Evolutionary conservation across 192 early-diverging fungal species (phyloP).

Genomic region (Linnemannia elongata): DNA sequence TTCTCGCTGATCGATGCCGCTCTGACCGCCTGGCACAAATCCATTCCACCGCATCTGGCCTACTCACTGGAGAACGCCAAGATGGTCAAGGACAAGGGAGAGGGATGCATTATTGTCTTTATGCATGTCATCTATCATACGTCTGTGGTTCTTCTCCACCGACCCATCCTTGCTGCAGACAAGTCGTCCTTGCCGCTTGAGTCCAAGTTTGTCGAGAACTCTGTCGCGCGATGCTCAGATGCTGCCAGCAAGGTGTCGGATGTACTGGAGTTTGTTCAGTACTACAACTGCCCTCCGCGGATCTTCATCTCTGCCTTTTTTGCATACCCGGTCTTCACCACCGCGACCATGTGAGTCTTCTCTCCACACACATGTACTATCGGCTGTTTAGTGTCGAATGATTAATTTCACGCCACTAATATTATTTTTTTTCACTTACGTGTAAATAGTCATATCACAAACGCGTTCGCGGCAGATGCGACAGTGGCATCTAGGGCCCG

Average conservation of each 20-base stretch:
- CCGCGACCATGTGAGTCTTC: constrained; percentile 59
- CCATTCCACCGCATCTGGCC: constrained; percentile 42
- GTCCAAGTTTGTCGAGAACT: constrained; percentile 55
- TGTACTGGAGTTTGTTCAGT: constrained; percentile 53
- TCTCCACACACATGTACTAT: not conserved
- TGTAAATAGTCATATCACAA: constrained; percentile 57
- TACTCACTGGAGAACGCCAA: constrained; percentile 59
- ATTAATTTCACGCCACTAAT: not conserved
- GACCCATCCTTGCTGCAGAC: constrained; percentile 56
- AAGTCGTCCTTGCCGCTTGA: constrained; percentile 31
- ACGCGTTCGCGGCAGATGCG: constrained; percentile 55
- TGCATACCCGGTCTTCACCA: constrained; percentile 63
- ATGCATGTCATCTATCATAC: constrained; percentile 65
- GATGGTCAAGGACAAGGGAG: constrained; percentile 30
- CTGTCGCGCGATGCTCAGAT: constrained; percentile 51
- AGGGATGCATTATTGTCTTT: constrained; percentile 51
- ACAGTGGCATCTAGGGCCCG: constrained; percentile 56
- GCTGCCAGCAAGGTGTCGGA: constrained; percentile 60
- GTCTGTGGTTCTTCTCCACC: constrained; percentile 61
- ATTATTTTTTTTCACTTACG: not conserved
- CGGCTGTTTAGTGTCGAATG: not conserved
- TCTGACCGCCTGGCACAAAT: constrained; percentile 55
- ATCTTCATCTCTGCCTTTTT: constrained; percentile 60
- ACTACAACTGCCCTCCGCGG: constrained; percentile 27
- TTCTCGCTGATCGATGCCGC: constrained; percentile 57